Evolutionary conservation across 352 stramenopile species (phyloP).

Genomic region (Phytopythium aichiense): DNA sequence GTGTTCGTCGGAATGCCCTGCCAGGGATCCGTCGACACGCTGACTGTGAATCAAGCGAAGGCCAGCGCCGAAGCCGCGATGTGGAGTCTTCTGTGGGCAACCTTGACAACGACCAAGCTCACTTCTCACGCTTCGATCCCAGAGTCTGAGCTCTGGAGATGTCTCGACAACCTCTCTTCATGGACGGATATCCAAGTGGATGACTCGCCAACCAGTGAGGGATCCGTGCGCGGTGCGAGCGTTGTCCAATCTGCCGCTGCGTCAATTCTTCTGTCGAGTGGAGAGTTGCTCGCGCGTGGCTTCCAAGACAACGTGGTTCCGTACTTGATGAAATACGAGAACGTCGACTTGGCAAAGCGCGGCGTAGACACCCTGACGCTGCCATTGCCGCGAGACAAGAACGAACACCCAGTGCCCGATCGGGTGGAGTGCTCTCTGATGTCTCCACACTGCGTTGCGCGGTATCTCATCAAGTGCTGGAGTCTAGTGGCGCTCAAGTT

Average conservation of each 20-base stretch:
- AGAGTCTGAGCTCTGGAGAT: neutral
- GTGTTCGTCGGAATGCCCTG: neutral
- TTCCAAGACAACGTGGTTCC: conserved; percentile 16
- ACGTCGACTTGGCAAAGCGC: neutral
- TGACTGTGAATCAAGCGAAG: neutral
- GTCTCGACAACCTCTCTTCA: neutral
- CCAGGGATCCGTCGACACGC: neutral
- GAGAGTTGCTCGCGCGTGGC: conserved; percentile 12
- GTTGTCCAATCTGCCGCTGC: conserved; percentile 23
- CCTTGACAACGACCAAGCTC: neutral
- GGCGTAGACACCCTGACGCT: conserved; percentile 10
- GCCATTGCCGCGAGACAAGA: conserved; percentile 10
- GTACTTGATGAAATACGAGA: conserved; percentile 22
- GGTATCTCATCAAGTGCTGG: conserved; percentile 35
- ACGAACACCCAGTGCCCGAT: neutral
- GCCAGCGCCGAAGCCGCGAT: neutral
- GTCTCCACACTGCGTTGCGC: conserved; percentile 17
- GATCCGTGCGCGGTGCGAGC: conserved; percentile 10
- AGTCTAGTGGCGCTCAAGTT: conserved; percentile 8
- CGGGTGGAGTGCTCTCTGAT: conserved; percentile 11
- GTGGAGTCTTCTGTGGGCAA: neutral
- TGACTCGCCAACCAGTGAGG: neutral
- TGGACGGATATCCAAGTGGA: conserved; percentile 5
- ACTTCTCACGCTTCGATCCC: neutral
- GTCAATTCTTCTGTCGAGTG: conserved; percentile 28